Conservation (phyloP, 805 yeast genomes). For the Metschnikowia hibisci region DNA sequence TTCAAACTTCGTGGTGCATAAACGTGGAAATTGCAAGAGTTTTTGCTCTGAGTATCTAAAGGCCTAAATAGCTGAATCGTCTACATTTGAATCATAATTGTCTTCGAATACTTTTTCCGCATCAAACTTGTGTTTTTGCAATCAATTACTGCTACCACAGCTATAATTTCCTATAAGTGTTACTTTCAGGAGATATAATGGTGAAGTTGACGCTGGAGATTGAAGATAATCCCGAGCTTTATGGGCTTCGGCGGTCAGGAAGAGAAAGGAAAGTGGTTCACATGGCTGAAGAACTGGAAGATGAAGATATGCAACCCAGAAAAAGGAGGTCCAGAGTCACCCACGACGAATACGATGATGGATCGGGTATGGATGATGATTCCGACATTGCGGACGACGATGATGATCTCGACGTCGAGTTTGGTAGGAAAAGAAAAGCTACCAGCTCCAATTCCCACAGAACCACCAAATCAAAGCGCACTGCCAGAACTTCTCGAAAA, state of each 20-base stretch:
- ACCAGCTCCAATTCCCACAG: constrained; percentile 13
- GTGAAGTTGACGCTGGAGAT: constrained; percentile 16
- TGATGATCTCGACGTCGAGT: constrained; percentile 19
- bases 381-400: constrained; percentile 17
- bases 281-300: constrained; percentile 35
- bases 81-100: too few species aligned
- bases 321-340: constrained; percentile 11
- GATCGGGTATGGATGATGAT: constrained; percentile 12
- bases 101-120: too few species aligned
- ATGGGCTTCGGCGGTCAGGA: constrained; percentile 75
- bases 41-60: too few species aligned
- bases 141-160: too few species aligned
- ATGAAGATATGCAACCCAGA: constrained; percentile 22
- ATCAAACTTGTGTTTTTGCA: too few species aligned
- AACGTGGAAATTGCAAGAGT: too few species aligned
- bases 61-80: too few species aligned
- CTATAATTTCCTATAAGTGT: too few species aligned
- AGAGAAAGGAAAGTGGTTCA: constrained; percentile 47
- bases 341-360: constrained; percentile 17
- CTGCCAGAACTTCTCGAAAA: constrained; percentile 11
- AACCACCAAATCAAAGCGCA: constrained; percentile 10
- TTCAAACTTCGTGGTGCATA: too few species aligned
- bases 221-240: constrained; percentile 65
- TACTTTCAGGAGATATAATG: constrained; percentile 5
- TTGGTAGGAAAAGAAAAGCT: constrained; percentile 18